A percentile compares a stretch with the other conserved stretches of the same genome.
Conservation (phyloP, 768 basidiomycete species). For the Boletellus emodensis region DNA sequence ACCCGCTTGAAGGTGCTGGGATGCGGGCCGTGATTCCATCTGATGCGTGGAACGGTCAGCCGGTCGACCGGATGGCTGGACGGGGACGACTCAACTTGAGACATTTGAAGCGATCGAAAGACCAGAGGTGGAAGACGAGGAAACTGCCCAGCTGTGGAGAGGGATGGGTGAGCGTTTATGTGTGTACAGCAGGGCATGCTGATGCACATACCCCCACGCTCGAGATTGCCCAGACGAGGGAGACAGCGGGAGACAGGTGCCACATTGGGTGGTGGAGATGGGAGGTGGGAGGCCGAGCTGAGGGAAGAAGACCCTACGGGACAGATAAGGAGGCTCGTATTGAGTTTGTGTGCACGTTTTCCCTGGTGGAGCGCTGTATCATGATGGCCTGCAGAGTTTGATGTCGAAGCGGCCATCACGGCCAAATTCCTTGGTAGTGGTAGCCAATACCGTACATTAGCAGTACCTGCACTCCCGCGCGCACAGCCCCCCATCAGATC, state of each 20-base stretch:
- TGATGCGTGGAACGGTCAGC: constrained; percentile 19
- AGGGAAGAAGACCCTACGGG: neutral
- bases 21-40: constrained; percentile 65
- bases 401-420: too few relatives aligned
- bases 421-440: too few relatives aligned
- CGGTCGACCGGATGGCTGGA: too few relatives aligned
- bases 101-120: constrained; percentile 76
- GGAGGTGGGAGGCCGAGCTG: too few relatives aligned
- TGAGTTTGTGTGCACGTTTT: too few relatives aligned
- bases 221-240: constrained; percentile 61
- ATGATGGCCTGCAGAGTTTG: too few relatives aligned
- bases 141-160: constrained; percentile 51
- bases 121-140: constrained; percentile 72
- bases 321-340: neutral
- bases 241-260: constrained; percentile 56
- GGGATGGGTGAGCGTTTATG: neutral
- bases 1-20: constrained; percentile 79
- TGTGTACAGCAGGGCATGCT: neutral
- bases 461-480: too few relatives aligned
- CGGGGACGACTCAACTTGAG: constrained; percentile 40
- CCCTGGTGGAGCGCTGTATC: too few relatives aligned
- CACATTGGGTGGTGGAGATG: constrained; percentile 42
- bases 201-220: constrained; percentile 43
- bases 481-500: too few relatives aligned
- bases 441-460: too few relatives aligned